These are phyloP conservation scores for Geotrichum reessii DNA, from an alignment of 1,139 yeast genomes.

Conservation along the genomic window DNA sequence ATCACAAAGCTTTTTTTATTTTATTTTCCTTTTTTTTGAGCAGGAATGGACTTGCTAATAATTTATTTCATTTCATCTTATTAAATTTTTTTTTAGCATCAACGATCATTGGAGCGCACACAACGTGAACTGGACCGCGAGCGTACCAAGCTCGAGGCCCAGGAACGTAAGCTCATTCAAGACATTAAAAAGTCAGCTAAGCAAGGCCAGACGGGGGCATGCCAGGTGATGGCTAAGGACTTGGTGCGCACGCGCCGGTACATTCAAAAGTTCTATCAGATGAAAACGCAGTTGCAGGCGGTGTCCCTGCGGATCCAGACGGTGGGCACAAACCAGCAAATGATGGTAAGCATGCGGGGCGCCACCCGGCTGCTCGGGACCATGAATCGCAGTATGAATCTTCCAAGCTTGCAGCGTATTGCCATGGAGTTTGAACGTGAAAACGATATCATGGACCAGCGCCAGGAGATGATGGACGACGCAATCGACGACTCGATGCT, in stretches of 20 bases:
- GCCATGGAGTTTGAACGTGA: slow-evolving; percentile 95
- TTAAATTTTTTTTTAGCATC: slow-evolving; percentile 46
- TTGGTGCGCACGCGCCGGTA: slow-evolving; percentile 76
- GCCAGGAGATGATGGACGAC: slow-evolving; percentile 98
- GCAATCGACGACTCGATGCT: slow-evolving; percentile 95
- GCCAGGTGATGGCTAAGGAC: slow-evolving; percentile 93
- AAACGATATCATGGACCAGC: slow-evolving; percentile 95
- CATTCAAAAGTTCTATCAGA: slow-evolving; percentile 80
- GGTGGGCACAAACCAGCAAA: slow-evolving; percentile 88
- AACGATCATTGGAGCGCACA: slow-evolving; percentile 87
- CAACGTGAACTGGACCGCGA: slow-evolving; percentile 91
- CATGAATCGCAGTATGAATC: slow-evolving; percentile 84
- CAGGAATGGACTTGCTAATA: too few relatives aligned
- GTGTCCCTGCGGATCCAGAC: slow-evolving; percentile 85
- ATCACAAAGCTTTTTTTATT: not conserved
- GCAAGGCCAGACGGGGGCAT: slow-evolving; percentile 79
- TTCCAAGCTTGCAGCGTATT: slow-evolving; percentile 81
- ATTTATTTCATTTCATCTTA: not conserved
- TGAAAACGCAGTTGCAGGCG: slow-evolving; percentile 95
- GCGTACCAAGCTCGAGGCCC: slow-evolving; percentile 74
- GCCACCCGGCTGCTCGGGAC: slow-evolving; percentile 81
- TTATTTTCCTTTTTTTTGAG: not conserved
- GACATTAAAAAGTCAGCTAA: slow-evolving; percentile 92
- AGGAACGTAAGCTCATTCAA: slow-evolving; percentile 77
- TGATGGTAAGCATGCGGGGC: slow-evolving; percentile 92